phyloP scores from a whole-genome alignment of 768 basidiomycete genomes.

The Bullera alba region DNA sequence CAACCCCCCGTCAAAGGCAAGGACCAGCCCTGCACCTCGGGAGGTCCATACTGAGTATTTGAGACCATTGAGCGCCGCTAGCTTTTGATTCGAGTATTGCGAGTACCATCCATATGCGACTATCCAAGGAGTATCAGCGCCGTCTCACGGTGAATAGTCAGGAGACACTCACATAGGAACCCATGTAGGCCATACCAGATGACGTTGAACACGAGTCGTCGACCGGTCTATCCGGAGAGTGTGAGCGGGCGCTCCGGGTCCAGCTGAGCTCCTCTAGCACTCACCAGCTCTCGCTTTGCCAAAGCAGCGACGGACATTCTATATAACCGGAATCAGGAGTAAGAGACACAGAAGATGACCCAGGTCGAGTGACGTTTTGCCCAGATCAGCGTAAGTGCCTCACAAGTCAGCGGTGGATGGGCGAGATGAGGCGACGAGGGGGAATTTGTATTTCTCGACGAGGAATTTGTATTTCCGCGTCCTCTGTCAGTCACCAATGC shows the following conservation, averaged over 20 bases:
- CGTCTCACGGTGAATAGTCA: not conserved
- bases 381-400: no score
- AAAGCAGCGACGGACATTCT: no score
- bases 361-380: no score
- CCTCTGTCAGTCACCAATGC: no score
- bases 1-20: constrained; percentile 77
- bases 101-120: constrained; percentile 80
- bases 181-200: constrained; percentile 71
- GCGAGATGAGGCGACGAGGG: no score
- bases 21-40: constrained; percentile 81
- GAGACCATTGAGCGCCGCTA: constrained; percentile 71
- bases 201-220: constrained; percentile 36
- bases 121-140: constrained; percentile 1
- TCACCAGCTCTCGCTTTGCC: constrained; percentile 1
- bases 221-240: no score
- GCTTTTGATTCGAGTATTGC: constrained; percentile 57
- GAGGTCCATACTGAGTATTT: constrained; percentile 82
- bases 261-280: not conserved
- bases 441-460: no score
- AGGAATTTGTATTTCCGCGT: no score
- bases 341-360: no score
- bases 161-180: constrained; percentile 49
- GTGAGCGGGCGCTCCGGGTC: no score
- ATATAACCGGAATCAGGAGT: no score
- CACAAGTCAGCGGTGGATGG: no score